Conservation (phyloP, 495 filamentous ascomycete genomes). For the Aspergillus cavernicola region DNA sequence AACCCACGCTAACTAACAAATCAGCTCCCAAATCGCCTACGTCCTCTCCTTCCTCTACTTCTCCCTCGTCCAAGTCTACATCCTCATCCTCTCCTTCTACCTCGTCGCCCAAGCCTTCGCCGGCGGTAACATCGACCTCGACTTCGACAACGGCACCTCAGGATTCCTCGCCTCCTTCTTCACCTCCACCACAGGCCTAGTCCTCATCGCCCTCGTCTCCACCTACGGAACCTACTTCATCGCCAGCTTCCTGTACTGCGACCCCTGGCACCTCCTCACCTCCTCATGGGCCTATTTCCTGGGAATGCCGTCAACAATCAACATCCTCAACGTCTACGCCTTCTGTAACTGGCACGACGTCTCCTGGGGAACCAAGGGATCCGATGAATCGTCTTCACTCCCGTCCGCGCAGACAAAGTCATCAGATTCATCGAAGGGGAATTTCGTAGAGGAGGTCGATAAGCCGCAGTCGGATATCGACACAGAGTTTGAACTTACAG, state of each 20-base stretch:
- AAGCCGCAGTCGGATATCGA: constrained; percentile 98
- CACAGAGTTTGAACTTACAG: constrained; percentile 90
- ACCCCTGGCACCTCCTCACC: constrained; percentile 99
- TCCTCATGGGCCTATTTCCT: constrained; percentile 90
- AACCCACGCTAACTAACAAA: background rate
- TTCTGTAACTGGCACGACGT: constrained; percentile 99
- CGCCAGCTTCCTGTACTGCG: constrained; percentile 92
- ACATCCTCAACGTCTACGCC: constrained; percentile 95
- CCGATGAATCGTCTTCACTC: constrained; percentile 90
- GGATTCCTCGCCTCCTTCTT: constrained; percentile 72
- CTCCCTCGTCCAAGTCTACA: constrained; percentile 78
- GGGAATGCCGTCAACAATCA: constrained; percentile 94
- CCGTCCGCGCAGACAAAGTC: constrained; percentile 83
- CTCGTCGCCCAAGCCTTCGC: constrained; percentile 79
- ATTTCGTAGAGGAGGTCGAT: constrained; percentile 91
- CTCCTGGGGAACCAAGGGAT: constrained; percentile 98
- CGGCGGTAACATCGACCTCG: constrained; percentile 49
- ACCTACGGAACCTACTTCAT: constrained; percentile 96
- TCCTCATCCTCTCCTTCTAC: constrained; percentile 82
- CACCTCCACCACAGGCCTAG: constrained; percentile 68
- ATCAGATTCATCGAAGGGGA: constrained; percentile 73
- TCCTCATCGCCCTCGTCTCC: constrained; percentile 84
- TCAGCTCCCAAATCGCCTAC: constrained; percentile 44
- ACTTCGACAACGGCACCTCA: constrained; percentile 44
- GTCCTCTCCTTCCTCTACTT: constrained; percentile 87